Conservation (phyloP, 2,329 filamentous ascomycete species). For the Colletotrichum acutatum region DNA sequence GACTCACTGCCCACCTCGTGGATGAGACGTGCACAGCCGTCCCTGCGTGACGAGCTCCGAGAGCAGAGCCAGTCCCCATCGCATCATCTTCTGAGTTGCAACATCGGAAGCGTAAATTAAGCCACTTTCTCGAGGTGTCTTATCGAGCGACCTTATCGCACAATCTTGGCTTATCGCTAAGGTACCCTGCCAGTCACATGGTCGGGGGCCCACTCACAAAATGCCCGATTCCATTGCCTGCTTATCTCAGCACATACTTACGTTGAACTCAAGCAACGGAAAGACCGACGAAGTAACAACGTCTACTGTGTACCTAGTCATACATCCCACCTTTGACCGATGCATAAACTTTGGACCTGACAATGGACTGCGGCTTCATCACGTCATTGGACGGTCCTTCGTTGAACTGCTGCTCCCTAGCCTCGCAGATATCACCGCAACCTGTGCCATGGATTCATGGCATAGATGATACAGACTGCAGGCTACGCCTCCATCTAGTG, state of each 20-base stretch:
- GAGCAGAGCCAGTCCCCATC: slow-evolving; percentile 19
- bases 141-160: slow-evolving; percentile 13
- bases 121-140: slow-evolving; percentile 4
- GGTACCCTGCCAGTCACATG: neutral
- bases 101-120: neutral
- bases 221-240: too few species aligned
- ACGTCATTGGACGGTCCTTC: neutral
- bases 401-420: too few species aligned
- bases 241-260: neutral
- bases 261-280: neutral
- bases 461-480: neutral
- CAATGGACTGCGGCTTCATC: neutral
- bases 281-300: slow-evolving; percentile 16
- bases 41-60: slow-evolving; percentile 25
- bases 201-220: neutral
- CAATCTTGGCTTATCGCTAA: neutral
- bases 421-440: neutral
- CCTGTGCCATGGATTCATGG: too few species aligned
- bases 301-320: too few species aligned
- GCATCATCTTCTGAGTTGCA: neutral
- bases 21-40: slow-evolving; percentile 33
- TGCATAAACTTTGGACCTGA: slow-evolving; percentile 25
- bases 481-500: neutral
- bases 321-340: slow-evolving; percentile 2
- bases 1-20: neutral